Percentiles rank a stretch among this genome's conserved stretches.
Conservation (phyloP, 139 green algal species). For the Edaphochlamys debaryana region DNA sequence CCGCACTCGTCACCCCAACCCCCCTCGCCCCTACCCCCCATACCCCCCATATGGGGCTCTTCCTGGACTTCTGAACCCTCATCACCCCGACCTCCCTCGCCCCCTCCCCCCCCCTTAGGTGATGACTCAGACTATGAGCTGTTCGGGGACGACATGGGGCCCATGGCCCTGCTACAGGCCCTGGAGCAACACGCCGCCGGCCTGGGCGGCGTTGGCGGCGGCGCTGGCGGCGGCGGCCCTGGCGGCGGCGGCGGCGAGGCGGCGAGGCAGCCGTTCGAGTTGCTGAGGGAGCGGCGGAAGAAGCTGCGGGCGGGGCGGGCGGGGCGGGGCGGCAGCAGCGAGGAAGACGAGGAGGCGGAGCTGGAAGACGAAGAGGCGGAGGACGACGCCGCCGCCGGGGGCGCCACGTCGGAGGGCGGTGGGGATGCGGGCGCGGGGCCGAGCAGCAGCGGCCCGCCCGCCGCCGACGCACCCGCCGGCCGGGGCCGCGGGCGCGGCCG, state of each 20-base stretch:
- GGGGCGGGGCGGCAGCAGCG: neutral
- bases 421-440: neutral
- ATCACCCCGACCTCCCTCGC: no score
- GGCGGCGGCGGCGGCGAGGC: neutral
- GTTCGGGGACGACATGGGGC: conserved; percentile 58
- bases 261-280: conserved; percentile 57
- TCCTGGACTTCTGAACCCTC: no score
- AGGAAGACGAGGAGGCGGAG: neutral
- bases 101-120: no score
- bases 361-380: neutral
- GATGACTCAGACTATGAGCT: no score
- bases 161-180: conserved; percentile 54
- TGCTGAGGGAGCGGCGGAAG: conserved; percentile 48
- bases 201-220: neutral
- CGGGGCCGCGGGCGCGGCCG: neutral
- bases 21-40: no score
- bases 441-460: neutral
- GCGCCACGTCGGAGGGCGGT: neutral
- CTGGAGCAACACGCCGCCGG: conserved; percentile 49
- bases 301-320: neutral
- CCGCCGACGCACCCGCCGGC: neutral
- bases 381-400: neutral
- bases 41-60: no score
- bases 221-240: neutral
- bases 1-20: no score